Percentiles rank a stretch among this genome's conserved stretches.
Conservation (phyloP, 1,139 yeast genomes). For the Kodamaea derodonti region DNA sequence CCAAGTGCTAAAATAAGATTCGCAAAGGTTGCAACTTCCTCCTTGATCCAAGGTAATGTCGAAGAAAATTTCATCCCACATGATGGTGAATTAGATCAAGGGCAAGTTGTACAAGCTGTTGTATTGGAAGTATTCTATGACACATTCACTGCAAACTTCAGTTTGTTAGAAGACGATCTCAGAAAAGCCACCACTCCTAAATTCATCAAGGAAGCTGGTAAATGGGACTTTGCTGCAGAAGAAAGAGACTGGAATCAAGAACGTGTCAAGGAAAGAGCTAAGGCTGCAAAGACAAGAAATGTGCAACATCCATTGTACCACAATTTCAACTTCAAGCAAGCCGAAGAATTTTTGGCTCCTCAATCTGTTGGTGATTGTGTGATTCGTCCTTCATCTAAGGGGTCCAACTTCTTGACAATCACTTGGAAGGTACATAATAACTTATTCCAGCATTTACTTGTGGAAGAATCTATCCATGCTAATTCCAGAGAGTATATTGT, state of each 20-base stretch:
- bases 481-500: slow-evolving; percentile 63
- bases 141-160: slow-evolving; percentile 68
- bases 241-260: slow-evolving; percentile 59
- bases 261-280: slow-evolving; percentile 54
- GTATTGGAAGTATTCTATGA: slow-evolving; percentile 68
- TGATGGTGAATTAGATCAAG: slow-evolving; percentile 46
- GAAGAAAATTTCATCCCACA: slow-evolving; percentile 64
- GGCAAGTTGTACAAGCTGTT: slow-evolving; percentile 86
- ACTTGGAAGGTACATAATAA: slow-evolving; percentile 96
- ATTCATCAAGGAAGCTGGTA: slow-evolving; percentile 53
- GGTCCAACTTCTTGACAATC: slow-evolving; percentile 80
- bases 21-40: slow-evolving; percentile 63
- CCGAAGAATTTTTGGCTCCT: slow-evolving; percentile 90
- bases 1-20: slow-evolving; percentile 36
- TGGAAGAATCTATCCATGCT: slow-evolving; percentile 60
- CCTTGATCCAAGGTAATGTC: slow-evolving; percentile 72
- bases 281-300: slow-evolving; percentile 57
- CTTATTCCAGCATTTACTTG: slow-evolving; percentile 86
- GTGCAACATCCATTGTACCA: slow-evolving; percentile 91
- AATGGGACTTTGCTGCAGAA: slow-evolving; percentile 87
- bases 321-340: slow-evolving; percentile 79
- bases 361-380: slow-evolving; percentile 89
- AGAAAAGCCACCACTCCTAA: slow-evolving; percentile 51
- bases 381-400: slow-evolving; percentile 90
- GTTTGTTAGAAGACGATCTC: slow-evolving; percentile 65